Evolutionary conservation across 2,329 filamentous ascomycete genomes (phyloP), one percentile per base, ranked within the genome.

Genomic region (Beauveria pseudobassiana): DNA sequence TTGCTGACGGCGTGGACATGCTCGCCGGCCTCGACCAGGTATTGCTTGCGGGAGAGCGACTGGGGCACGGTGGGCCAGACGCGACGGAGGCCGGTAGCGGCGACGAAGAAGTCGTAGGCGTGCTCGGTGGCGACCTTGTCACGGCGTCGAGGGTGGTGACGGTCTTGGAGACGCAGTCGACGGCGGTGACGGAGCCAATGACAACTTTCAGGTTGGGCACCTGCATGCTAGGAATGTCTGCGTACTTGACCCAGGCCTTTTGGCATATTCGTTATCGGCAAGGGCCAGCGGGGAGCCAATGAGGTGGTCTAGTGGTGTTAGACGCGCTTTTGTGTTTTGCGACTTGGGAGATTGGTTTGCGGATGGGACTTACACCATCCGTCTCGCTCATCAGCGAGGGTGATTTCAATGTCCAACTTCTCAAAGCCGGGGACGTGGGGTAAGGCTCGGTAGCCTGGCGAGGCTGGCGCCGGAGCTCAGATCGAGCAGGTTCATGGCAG

Each of bases 301-400:
- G 28, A 90, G 73, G 72, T 93, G 90, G 73, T 86, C 89, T 91
- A 63, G 20, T 28, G 18, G 43, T 66, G 61, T 65, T 56, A 64
- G 16, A 30, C 16, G n/a, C 16, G n/a, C 8, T 30, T 48, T 30
- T 52, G 53, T 4, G 38, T 12, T 55, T n/a, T 40, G 7, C 4
- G 1, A 40, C 22, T 30, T 16, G 12, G 5, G 8, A 18, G 8
- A 9, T 51, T 30, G 18, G 3, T 9, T 28, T 18, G 38, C 40
- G 8, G n/a, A 10, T 34, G 30, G 12, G 9, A 62, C 87, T 67
- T 77, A 92, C 89, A 92, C 72, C 86, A 92, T n/a, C 90, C 90
- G 77, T 93, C 89, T n/a, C 88, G 79, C 72, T 92, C 88, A 68
- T 93, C 89, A 26, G 90, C 85, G 24, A 93, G 81, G 24, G 87